These are phyloP conservation scores for Phaeosphaeria sp. DNA, from an alignment of 2,329 filamentous ascomycete genomes.

Conservation along the genomic window DNA sequence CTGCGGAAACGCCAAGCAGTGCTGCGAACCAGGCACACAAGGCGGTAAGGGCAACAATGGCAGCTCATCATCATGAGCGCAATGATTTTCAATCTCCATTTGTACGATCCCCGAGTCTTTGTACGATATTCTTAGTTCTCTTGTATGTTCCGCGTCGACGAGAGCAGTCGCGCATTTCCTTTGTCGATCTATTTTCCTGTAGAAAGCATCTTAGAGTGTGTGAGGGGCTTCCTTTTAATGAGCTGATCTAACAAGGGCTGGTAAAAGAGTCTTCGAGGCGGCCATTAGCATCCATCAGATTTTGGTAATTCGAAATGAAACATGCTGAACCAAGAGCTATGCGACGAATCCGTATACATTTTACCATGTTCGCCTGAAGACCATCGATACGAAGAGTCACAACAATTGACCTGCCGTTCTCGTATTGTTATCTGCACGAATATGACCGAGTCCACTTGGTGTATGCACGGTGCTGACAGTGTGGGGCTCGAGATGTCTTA, in stretches of 20 bases:
- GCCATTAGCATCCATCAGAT: background rate
- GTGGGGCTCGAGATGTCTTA: background rate
- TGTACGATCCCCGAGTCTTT: slow-evolving; percentile 7
- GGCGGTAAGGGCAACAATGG: slow-evolving; percentile 22
- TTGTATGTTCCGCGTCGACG: background rate
- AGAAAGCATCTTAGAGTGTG: background rate
- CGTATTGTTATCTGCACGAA: slow-evolving; percentile 1
- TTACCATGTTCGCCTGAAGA: background rate
- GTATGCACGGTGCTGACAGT: background rate
- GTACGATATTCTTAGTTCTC: slow-evolving; percentile 14
- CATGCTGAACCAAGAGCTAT: background rate
- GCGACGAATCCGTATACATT: background rate
- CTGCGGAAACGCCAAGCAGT: slow-evolving; percentile 51
- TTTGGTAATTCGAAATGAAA: background rate
- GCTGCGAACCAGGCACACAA: slow-evolving; percentile 47
- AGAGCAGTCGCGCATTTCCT: background rate
- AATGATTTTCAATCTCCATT: background rate
- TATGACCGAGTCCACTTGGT: background rate
- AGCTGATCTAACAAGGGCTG: background rate
- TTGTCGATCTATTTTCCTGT: background rate
- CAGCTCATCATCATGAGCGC: slow-evolving; percentile 17
- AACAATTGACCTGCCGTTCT: background rate
- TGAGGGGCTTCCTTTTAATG: background rate
- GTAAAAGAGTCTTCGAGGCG: background rate
- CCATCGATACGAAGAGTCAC: background rate